Conservation (phyloP, 495 filamentous ascomycete genomes). For the Penicillium verhagenii region DNA sequence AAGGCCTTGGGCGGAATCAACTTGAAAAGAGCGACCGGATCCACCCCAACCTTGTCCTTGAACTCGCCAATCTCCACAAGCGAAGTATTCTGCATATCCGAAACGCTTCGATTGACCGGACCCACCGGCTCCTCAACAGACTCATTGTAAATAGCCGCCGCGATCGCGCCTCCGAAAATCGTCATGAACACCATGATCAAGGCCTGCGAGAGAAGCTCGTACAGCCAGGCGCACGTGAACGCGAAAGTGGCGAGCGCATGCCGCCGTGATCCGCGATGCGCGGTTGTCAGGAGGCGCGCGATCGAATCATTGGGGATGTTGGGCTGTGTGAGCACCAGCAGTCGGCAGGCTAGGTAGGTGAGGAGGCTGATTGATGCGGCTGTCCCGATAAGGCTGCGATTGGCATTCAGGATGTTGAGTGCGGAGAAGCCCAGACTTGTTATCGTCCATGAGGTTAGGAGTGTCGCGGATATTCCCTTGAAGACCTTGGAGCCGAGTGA, state of each 20-base stretch:
- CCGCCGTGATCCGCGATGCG: slow-evolving; percentile 7
- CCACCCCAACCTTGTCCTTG: slow-evolving; percentile 11
- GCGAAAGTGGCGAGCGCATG: slow-evolving; percentile 10
- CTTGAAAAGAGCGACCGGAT: slow-evolving; percentile 6
- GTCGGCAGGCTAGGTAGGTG: slow-evolving; percentile 18
- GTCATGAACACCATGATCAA: slow-evolving; percentile 15
- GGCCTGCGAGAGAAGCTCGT: slow-evolving; percentile 13
- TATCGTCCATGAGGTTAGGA: slow-evolving; percentile 14
- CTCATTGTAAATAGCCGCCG: slow-evolving; percentile 10
- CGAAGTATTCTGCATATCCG: not conserved
- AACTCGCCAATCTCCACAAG: slow-evolving; percentile 10
- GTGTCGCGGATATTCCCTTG: not conserved
- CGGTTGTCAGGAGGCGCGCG: slow-evolving; percentile 9
- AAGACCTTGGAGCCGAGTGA: not conserved
- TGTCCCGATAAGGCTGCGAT: slow-evolving; percentile 8
- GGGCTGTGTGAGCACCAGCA: slow-evolving; percentile 4
- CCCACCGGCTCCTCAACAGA: not conserved
- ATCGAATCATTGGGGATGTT: not conserved
- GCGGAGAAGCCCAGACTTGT: slow-evolving; percentile 21
- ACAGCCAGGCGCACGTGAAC: slow-evolving; percentile 16
- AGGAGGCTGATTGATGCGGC: slow-evolving; percentile 22
- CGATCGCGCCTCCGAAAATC: slow-evolving; percentile 13
- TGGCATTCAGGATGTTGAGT: slow-evolving; percentile 15
- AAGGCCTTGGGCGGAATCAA: slow-evolving; percentile 12
- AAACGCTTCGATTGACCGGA: not conserved